Percentiles rank a stretch among this genome's conserved stretches.
These are phyloP conservation scores for Bonnemaisonia californica DNA, from an alignment of 31 red algal species.

Conservation along the genomic window DNA sequence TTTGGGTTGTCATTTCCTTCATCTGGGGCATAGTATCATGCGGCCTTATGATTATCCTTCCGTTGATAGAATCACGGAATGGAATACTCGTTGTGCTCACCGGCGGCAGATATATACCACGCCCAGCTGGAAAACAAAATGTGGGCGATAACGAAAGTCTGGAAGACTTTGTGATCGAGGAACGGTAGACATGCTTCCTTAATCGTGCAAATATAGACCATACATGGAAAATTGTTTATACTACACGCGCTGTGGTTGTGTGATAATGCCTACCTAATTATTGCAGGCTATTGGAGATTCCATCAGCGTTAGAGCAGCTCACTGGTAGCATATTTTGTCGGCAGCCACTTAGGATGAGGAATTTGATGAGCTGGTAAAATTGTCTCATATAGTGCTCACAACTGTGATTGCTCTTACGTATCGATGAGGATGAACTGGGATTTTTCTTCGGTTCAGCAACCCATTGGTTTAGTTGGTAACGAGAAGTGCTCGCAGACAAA, in stretches of 20 bases:
- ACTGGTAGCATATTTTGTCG: no score
- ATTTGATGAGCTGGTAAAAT: neutral
- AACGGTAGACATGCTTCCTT: slow-evolving; percentile 7
- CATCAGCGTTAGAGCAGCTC: no score
- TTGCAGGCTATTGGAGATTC: no score
- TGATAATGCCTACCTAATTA: no score
- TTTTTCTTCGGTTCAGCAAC: no score
- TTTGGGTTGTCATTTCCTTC: slow-evolving; percentile 76
- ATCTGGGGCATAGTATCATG: slow-evolving; percentile 67
- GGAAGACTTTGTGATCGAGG: slow-evolving; percentile 29
- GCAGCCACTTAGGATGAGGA: neutral
- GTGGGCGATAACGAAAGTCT: slow-evolving; percentile 18
- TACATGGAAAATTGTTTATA: neutral
- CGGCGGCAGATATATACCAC: slow-evolving; percentile 15
- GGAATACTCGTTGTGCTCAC: slow-evolving; percentile 44
- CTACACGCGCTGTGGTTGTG: neutral
- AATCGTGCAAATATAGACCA: neutral
- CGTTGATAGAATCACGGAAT: slow-evolving; percentile 54
- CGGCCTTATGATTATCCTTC: slow-evolving; percentile 52
- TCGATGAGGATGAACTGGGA: no score
- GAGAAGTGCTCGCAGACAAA: no score
- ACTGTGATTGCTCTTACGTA: no score
- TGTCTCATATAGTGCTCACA: neutral
- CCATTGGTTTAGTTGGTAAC: no score
- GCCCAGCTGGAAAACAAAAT: slow-evolving; percentile 15